Conservation (phyloP, 176 grass and related monocot genomes). For the Coix lacrymajobi region DNA sequence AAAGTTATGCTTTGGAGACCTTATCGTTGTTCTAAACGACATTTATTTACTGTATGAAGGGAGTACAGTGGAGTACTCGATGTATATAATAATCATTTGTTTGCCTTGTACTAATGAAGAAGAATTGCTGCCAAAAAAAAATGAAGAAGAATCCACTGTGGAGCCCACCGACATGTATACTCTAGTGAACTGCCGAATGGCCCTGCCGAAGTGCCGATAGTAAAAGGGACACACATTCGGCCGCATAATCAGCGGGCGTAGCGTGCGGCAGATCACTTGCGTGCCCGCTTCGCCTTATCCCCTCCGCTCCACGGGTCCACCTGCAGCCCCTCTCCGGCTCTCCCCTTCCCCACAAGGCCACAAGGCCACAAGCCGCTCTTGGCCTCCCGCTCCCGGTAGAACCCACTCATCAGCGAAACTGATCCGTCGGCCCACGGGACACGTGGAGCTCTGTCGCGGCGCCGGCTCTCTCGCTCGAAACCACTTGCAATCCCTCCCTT, state of each 20-base stretch:
- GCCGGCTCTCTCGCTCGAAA: background rate
- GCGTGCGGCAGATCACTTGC: background rate
- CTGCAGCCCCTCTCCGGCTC: background rate
- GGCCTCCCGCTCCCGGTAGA: background rate
- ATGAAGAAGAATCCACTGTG: too few relatives aligned
- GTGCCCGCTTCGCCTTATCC: constrained; percentile 15
- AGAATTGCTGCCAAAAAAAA: too few relatives aligned
- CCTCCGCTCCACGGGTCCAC: background rate
- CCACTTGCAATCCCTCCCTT: background rate
- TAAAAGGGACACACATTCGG: background rate
- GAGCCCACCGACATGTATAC: too few relatives aligned
- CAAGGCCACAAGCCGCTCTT: background rate
- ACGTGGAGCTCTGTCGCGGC: constrained; percentile 34
- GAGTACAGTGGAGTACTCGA: too few relatives aligned
- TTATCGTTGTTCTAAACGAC: too few relatives aligned
- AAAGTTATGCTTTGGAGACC: too few relatives aligned
- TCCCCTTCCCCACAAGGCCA: background rate
- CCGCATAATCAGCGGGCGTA: constrained; percentile 10
- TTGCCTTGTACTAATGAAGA: too few relatives aligned
- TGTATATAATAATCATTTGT: too few relatives aligned
- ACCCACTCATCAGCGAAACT: background rate
- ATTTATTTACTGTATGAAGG: too few relatives aligned
- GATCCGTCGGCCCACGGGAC: background rate
- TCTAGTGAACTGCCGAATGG: too few relatives aligned
- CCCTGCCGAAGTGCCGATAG: too few relatives aligned